These are phyloP conservation scores for Saprolegnia parasitica DNA, from an alignment of 352 stramenopile species.

Conservation along the genomic window DNA sequence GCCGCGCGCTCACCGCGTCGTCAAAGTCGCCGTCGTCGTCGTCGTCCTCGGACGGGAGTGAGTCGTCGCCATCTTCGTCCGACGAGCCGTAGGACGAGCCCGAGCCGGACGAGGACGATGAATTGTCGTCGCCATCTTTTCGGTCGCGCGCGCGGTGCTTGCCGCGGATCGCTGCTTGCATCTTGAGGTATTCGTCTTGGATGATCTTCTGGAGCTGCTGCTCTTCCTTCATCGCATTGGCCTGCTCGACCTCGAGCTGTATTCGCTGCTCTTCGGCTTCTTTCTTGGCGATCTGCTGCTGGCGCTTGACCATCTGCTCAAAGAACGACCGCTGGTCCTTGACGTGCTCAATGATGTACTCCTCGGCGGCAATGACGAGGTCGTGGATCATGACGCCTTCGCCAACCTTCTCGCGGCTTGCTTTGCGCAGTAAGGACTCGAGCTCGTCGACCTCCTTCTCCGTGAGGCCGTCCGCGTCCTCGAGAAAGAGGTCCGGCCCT, in stretches of 20 bases:
- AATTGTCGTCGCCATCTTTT: constrained; percentile 30
- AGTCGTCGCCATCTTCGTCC: neutral
- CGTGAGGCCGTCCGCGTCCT: constrained; percentile 63
- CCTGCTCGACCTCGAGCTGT: constrained; percentile 49
- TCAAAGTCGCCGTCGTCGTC: constrained; percentile 39
- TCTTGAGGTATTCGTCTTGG: constrained; percentile 55
- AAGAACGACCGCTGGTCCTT: constrained; percentile 85
- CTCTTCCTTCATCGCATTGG: constrained; percentile 58
- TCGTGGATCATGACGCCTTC: constrained; percentile 76
- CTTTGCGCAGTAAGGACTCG: constrained; percentile 47
- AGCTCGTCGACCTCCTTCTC: constrained; percentile 60
- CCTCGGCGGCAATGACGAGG: constrained; percentile 70
- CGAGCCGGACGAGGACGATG: constrained; percentile 41
- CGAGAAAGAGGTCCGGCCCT: constrained; percentile 60
- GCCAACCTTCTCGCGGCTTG: constrained; percentile 19
- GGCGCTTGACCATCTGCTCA: constrained; percentile 80
- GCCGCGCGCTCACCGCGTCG: constrained; percentile 30
- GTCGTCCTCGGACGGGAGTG: constrained; percentile 4
- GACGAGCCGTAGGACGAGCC: constrained; percentile 5
- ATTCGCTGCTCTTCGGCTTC: constrained; percentile 54
- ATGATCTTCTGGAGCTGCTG: constrained; percentile 76
- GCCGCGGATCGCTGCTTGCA: constrained; percentile 45
- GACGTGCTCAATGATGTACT: constrained; percentile 76
- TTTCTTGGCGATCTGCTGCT: constrained; percentile 56
- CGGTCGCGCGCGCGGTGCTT: constrained; percentile 33